Base-by-base conservation (phyloP, 352 stramenopile species). In the Pythium dissotocum region DNA sequence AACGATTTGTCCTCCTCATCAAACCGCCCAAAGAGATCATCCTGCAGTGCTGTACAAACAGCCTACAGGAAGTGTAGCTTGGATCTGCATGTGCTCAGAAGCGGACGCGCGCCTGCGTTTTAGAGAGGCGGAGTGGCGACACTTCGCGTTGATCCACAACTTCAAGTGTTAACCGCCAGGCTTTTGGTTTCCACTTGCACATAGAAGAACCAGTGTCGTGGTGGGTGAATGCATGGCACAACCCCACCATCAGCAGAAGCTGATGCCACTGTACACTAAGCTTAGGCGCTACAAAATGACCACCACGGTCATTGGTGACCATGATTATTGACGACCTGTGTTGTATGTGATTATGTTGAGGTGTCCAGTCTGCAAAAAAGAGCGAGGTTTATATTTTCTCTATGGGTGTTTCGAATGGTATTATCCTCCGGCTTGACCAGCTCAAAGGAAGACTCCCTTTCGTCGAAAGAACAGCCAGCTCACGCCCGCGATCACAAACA, bases 401-500 rank as follows among this genome's bases (percentile, higher is more conserved):
- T n/a, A n/a, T n/a, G n/a, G n/a, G n/a, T n/a, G n/a, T n/a, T n/a
- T n/a, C n/a, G n/a, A n/a, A 14, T 42, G 36, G 36, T 4, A 42
- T 42, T 42, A 10, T 2, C 36, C 36, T 16, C 36, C 2, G 36
- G 12, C 7, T 42, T 10, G 36, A 42, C 2, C 36, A 42, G 33
- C 28, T 57, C n/a, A 67, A 56, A 65, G 21, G 52, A 74, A 74
- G 3, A 91, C 78, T 28, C 82, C 85, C 59, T 91, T 89, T 21
- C 75, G 64, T 35, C 72, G 79, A 61, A 91, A 91, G 65, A 89
- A 93, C 13, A 86, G 49, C 64, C 88, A 71, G 21, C 82, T 76
- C 12, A 72, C 9, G 18, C 65, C 35, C 2, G 78, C 82, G 53
- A 88, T 71, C 7, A 87, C 67, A 18, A 87, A 21, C 28, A 87